phyloP scores from a whole-genome alignment of 306 rosid genomes.

The Acacia acuminata region DNA sequence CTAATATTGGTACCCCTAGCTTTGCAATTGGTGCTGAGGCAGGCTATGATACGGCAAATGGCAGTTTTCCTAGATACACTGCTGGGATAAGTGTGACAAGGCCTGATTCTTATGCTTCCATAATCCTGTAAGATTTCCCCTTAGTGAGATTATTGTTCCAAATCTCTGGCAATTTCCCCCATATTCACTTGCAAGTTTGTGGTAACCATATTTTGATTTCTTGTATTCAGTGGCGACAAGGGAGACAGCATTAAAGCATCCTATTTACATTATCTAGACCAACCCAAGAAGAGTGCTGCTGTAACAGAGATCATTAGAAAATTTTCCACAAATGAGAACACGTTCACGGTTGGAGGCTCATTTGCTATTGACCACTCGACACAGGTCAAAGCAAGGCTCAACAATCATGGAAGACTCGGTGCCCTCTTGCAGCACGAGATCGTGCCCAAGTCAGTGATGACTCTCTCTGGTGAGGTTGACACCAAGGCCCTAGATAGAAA shows the following conservation, averaged over 20 bases:
- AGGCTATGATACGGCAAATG: conserved; percentile 75
- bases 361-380: conserved; percentile 76
- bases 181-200: conserved; percentile 9
- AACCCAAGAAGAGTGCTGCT: conserved; percentile 67
- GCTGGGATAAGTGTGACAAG: conserved; percentile 71
- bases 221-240: conserved; percentile 69
- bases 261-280: conserved; percentile 73
- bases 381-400: conserved; percentile 77
- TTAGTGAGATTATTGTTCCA: not conserved
- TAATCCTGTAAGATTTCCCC: conserved; percentile 66
- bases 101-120: conserved; percentile 63
- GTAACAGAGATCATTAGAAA: conserved; percentile 72
- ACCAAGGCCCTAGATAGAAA: conserved; percentile 76
- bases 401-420: conserved; percentile 77
- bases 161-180: conserved; percentile 6
- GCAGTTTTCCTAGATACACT: conserved; percentile 72
- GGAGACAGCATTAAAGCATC: conserved; percentile 87
- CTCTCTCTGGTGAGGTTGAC: conserved; percentile 85
- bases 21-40: conserved; percentile 88
- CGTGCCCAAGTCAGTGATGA: conserved; percentile 81
- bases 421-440: conserved; percentile 89
- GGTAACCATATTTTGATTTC: not conserved
- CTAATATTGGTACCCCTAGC: conserved; percentile 75
- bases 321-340: conserved; percentile 88
- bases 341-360: conserved; percentile 83